A percentile compares a stretch with the other conserved stretches of the same genome.
Conservation (phyloP, 192 early-diverging fungal species). For the Pecoramyces ruminantium region DNA sequence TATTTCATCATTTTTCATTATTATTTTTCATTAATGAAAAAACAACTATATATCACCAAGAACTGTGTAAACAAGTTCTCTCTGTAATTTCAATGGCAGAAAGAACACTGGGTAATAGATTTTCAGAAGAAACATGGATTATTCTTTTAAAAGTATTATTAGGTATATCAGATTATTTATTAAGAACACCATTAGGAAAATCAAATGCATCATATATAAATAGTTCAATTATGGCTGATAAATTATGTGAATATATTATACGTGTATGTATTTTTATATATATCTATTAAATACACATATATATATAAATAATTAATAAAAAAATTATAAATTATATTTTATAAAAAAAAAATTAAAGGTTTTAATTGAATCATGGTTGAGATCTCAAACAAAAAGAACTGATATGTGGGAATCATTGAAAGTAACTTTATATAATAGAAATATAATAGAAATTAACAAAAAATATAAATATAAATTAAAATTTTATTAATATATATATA, state of each 20-base stretch:
- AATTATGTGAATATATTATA: slow-evolving; percentile 53
- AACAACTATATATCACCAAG: slow-evolving; percentile 27
- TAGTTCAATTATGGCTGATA: slow-evolving; percentile 46
- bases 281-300: slow-evolving; percentile 1
- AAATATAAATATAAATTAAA: too few species aligned
- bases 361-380: slow-evolving; percentile 61
- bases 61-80: slow-evolving; percentile 55
- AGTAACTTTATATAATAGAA: too few species aligned
- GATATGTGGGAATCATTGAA: slow-evolving; percentile 71
- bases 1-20: slow-evolving; percentile 61
- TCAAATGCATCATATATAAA: not conserved
- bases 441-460: too few species aligned
- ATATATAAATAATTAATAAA: too few species aligned
- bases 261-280: too few species aligned
- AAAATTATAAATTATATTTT: too few species aligned
- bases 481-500: too few species aligned
- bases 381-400: slow-evolving; percentile 40
- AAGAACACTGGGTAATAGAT: slow-evolving; percentile 29
- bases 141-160: slow-evolving; percentile 63
- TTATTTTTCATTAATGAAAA: slow-evolving; percentile 28
- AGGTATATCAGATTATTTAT: slow-evolving; percentile 54
- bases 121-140: slow-evolving; percentile 62
- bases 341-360: too few species aligned
- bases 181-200: slow-evolving; percentile 28
- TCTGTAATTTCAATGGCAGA: slow-evolving; percentile 40